Evolutionary conservation across 106 monocot genomes (phyloP).

Genomic region (Dioscorea dumetorum): DNA sequence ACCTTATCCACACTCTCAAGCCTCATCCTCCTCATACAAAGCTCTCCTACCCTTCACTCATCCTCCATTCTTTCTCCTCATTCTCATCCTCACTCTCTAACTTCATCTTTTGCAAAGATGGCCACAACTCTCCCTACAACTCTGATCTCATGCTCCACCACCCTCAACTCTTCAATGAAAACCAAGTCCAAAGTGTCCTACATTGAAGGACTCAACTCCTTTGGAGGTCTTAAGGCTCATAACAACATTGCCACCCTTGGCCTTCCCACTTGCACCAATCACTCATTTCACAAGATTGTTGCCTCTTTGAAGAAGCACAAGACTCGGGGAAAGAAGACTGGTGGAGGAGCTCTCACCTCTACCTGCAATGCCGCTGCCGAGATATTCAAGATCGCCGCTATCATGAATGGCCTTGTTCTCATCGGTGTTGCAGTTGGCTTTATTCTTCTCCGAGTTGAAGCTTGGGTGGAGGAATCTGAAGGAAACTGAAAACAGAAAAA

Average conservation of each 20-base stretch:
- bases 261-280: conserved; percentile 25
- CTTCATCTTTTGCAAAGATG: conserved; percentile 3
- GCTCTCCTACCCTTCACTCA: conserved; percentile 4
- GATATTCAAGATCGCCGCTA: conserved; percentile 62
- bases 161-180: conserved; percentile 5
- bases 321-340: conserved; percentile 2
- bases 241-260: conserved; percentile 29
- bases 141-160: background rate
- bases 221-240: conserved; percentile 34
- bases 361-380: conserved; percentile 47
- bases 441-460: conserved; percentile 56
- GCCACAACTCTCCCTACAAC: conserved; percentile 15
- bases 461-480: conserved; percentile 46
- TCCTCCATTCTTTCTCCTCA: background rate
- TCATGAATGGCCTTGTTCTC: conserved; percentile 65
- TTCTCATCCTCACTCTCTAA: background rate
- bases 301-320: conserved; percentile 16
- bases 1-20: conserved; percentile 34
- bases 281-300: conserved; percentile 39
- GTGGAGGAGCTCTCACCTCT: conserved; percentile 37
- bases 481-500: background rate
- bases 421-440: conserved; percentile 73
- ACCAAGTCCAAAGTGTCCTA: conserved; percentile 4
- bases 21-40: conserved; percentile 17
- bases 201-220: conserved; percentile 30